These are phyloP conservation scores for Trichoderma polysporum DNA, from an alignment of 2,329 filamentous ascomycete genomes.

Conservation along the genomic window DNA sequence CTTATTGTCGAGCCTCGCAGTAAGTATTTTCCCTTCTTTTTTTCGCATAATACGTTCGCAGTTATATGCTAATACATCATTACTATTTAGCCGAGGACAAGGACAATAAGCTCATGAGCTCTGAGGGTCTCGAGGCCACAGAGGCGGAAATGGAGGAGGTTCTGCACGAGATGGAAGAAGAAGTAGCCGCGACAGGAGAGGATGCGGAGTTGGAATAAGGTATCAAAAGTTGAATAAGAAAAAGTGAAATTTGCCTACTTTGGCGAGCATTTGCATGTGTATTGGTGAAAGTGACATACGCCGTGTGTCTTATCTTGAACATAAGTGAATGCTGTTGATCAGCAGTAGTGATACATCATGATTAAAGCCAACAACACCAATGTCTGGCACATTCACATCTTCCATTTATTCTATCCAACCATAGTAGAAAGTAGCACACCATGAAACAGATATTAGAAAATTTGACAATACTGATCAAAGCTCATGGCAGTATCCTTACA, in stretches of 20 bases:
- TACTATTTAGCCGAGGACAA: constrained; percentile 59
- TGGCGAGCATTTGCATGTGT: not conserved
- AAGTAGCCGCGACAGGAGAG: constrained; percentile 30
- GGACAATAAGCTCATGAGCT: constrained; percentile 66
- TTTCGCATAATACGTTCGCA: not conserved
- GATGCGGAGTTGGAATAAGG: constrained; percentile 23
- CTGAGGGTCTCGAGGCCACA: constrained; percentile 63
- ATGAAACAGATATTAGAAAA: not conserved
- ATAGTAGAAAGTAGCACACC: not conserved
- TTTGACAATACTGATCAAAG: not conserved
- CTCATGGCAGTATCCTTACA: not conserved
- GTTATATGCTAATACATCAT: not conserved
- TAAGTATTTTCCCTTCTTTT: constrained; percentile 42
- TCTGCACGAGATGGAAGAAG: constrained; percentile 44
- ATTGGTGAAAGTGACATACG: not conserved
- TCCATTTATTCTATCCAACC: not conserved
- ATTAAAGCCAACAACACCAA: no score
- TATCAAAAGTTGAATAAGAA: not conserved
- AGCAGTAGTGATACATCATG: not conserved
- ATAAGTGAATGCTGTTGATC: not conserved
- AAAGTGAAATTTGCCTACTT: not conserved
- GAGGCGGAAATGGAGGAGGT: constrained; percentile 60
- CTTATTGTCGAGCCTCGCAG: constrained; percentile 77
- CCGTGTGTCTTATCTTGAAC: not conserved
- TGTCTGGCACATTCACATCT: not conserved